Evolutionary conservation across 2,329 filamentous ascomycete species (phyloP).

Genomic region (Pestalotiopsis sp.): DNA sequence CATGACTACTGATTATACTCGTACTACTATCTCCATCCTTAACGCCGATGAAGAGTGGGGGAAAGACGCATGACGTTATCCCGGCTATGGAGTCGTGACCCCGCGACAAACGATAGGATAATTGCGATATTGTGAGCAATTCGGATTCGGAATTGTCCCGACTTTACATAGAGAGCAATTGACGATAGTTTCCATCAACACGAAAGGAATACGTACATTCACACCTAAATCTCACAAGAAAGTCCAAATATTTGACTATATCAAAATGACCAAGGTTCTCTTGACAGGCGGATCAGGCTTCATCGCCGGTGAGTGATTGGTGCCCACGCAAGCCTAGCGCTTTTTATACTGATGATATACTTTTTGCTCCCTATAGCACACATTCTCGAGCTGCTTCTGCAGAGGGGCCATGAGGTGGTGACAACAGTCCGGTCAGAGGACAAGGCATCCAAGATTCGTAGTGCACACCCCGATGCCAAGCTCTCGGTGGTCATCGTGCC

Average conservation of each 20-base stretch:
- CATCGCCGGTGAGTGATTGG: constrained; percentile 44
- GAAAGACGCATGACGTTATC: constrained; percentile 4
- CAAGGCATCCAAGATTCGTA: constrained; percentile 55
- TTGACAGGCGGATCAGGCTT: constrained; percentile 52
- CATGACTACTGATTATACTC: neutral
- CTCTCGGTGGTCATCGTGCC: constrained; percentile 66
- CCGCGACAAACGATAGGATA: neutral
- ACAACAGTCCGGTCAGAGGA: constrained; percentile 58
- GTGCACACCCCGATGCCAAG: constrained; percentile 47
- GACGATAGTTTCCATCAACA: neutral
- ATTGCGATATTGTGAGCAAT: constrained; percentile 1
- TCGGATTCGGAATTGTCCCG: neutral
- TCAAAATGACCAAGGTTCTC: constrained; percentile 10
- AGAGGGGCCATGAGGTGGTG: constrained; percentile 52
- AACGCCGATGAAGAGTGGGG: constrained; percentile 7
- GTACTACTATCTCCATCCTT: neutral
- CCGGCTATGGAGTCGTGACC: neutral
- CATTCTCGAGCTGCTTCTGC: constrained; percentile 56
- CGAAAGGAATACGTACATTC: neutral
- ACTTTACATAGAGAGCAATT: neutral
- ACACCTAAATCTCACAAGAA: neutral
- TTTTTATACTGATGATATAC: neutral
- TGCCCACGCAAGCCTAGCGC: neutral
- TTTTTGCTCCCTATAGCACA: constrained; percentile 43
- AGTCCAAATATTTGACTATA: neutral